Conservation (phyloP, 192 early-diverging fungal species). For the Gigaspora rosea region DNA sequence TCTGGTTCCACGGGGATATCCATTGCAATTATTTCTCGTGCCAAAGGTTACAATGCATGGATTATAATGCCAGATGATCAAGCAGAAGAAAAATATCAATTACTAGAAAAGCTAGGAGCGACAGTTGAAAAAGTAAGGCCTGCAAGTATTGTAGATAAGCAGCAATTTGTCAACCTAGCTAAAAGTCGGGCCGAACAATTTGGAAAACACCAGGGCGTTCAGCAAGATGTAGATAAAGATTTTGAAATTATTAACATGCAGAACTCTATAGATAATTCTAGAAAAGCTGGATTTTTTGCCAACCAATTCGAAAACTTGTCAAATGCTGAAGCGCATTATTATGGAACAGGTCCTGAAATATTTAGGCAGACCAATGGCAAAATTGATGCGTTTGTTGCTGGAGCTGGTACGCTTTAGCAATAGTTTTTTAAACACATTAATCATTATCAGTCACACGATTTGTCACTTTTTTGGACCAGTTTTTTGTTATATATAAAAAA, state of each 20-base stretch:
- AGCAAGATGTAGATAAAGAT: not conserved
- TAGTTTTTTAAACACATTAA: not conserved
- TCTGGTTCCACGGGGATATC: constrained; percentile 97
- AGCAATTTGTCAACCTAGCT: constrained; percentile 93
- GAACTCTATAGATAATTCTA: not conserved
- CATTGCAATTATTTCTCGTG: constrained; percentile 85
- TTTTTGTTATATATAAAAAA: too few species aligned
- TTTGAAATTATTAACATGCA: not conserved
- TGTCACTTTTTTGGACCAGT: too few species aligned
- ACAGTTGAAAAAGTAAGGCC: constrained; percentile 90
- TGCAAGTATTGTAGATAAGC: constrained; percentile 85
- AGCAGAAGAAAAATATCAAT: constrained; percentile 84
- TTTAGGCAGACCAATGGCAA: constrained; percentile 66
- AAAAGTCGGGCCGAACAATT: constrained; percentile 71
- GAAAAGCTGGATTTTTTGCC: constrained; percentile 71
- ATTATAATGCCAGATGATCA: constrained; percentile 98
- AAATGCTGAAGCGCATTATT: constrained; percentile 80
- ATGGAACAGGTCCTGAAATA: constrained; percentile 90
- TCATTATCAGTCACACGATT: too few species aligned
- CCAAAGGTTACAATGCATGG: constrained; percentile 89
- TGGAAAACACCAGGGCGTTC: constrained; percentile 31
- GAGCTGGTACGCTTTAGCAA: constrained; percentile 58
- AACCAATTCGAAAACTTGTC: constrained; percentile 95
- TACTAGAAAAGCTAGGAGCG: constrained; percentile 82
- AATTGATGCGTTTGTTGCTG: constrained; percentile 86